phyloP scores from a whole-genome alignment of 2,329 filamentous ascomycete genomes.

The Colletotrichum neosansevieriae region DNA sequence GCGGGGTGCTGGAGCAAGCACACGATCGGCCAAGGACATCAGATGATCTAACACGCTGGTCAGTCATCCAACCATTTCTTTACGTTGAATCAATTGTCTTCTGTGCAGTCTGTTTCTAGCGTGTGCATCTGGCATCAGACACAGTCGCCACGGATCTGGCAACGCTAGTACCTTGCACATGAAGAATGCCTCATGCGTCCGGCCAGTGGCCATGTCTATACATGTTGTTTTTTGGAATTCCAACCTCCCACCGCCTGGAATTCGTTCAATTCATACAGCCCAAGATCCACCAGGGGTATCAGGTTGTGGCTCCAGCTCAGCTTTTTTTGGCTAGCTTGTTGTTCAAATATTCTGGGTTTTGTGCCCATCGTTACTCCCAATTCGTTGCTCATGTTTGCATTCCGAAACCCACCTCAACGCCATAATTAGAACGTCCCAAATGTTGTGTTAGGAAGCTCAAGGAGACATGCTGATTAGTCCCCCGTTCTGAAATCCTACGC shows the following conservation, averaged over 20 bases:
- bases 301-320: conserved; percentile 17
- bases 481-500: conserved; percentile 10
- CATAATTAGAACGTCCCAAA: conserved; percentile 10
- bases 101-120: neutral
- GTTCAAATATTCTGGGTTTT: neutral
- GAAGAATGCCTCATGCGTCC: neutral
- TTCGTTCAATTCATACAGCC: neutral
- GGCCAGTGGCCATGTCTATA: conserved; percentile 14
- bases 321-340: conserved; percentile 6
- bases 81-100: neutral
- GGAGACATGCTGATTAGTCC: neutral
- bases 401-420: conserved; percentile 18
- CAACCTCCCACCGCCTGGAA: neutral
- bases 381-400: conserved; percentile 15
- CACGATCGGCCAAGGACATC: neutral
- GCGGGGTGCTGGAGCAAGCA: no score
- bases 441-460: neutral
- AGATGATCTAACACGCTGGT: neutral
- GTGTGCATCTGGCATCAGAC: neutral
- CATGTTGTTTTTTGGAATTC: conserved; percentile 4
- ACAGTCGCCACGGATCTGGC: neutral
- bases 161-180: neutral
- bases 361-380: conserved; percentile 23
- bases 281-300: conserved; percentile 25
- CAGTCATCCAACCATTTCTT: neutral